Percentiles rank a stretch among this genome's conserved stretches.
Evolutionary conservation across 345 rosid genomes (phyloP).

Genomic region (Rhodamnia argentea): DNA sequence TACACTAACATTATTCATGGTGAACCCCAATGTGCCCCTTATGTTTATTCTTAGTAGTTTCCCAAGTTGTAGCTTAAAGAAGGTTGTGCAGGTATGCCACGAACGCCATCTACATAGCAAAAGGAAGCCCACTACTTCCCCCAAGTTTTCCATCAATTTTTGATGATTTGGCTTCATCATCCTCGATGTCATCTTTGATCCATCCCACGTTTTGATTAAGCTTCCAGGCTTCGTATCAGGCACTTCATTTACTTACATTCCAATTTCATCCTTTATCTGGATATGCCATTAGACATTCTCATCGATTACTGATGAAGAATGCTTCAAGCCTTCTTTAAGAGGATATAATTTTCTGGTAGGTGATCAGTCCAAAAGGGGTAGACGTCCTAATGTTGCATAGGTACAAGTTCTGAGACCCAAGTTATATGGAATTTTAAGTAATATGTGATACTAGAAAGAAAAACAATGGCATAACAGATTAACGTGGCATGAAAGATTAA

Average conservation of each 20-base stretch:
- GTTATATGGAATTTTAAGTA: not conserved
- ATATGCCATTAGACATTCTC: not conserved
- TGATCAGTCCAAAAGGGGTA: too few relatives aligned
- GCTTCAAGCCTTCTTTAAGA: not conserved
- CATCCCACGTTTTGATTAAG: constrained; percentile 55
- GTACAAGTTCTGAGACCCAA: too few relatives aligned
- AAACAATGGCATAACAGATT: not conserved
- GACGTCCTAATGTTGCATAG: too few relatives aligned
- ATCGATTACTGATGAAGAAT: not conserved
- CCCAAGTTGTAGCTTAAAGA: not conserved
- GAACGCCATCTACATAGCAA: constrained; percentile 90
- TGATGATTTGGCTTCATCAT: constrained; percentile 85
- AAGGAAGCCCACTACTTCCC: constrained; percentile 84
- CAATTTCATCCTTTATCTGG: not conserved
- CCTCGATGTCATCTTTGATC: constrained; percentile 94
- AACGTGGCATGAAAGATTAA: not conserved
- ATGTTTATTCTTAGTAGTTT: not conserved
- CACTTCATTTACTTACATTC: constrained; percentile 4
- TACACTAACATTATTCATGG: constrained; percentile 94
- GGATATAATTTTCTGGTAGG: not conserved
- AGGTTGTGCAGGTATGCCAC: constrained; percentile 60
- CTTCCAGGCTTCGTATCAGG: constrained; percentile 79
- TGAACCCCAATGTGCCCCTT: constrained; percentile 13
- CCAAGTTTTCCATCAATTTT: constrained; percentile 81
- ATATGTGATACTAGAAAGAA: not conserved